Conservation (phyloP, 176 grass and related monocot species). For the Triticum dicoccoides region DNA sequence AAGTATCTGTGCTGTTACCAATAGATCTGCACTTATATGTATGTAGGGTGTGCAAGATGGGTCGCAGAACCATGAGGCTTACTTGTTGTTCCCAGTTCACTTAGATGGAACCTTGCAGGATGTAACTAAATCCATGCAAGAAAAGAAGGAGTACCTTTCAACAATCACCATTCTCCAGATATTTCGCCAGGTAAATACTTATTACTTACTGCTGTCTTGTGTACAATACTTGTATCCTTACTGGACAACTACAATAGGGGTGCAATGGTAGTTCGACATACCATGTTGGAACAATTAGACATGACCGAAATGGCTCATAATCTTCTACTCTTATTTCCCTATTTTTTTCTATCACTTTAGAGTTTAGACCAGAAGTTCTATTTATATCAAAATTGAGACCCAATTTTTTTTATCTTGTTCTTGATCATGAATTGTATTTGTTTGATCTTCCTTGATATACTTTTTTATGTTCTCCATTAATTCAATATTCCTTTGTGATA, state of each 20-base stretch:
- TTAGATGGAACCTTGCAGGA: constrained; percentile 85
- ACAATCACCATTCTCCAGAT: constrained; percentile 75
- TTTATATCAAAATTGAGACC: background rate
- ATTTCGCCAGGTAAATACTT: constrained; percentile 73
- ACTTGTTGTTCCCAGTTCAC: constrained; percentile 90
- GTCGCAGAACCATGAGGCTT: constrained; percentile 70
- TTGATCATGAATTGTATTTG: background rate
- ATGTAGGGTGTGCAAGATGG: constrained; percentile 72
- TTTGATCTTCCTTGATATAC: background rate
- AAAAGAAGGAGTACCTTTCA: constrained; percentile 64
- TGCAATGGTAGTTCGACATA: background rate
- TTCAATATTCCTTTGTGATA: background rate
- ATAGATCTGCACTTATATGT: constrained; percentile 26
- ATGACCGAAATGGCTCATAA: background rate
- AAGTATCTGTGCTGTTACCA: background rate
- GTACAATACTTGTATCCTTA: background rate
- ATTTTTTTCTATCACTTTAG: background rate
- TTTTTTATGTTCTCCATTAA: background rate
- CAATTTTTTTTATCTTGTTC: background rate
- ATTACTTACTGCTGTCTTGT: constrained; percentile 10
- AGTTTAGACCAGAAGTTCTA: background rate
- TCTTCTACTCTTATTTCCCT: background rate
- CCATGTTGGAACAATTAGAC: background rate
- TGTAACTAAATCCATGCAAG: constrained; percentile 57
- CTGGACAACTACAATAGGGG: background rate